Percentiles rank a stretch among this genome's conserved stretches.
Evolutionary conservation across 371 early-diverging fungal species (phyloP).

Genomic region (Apophysomyces variabilis): DNA sequence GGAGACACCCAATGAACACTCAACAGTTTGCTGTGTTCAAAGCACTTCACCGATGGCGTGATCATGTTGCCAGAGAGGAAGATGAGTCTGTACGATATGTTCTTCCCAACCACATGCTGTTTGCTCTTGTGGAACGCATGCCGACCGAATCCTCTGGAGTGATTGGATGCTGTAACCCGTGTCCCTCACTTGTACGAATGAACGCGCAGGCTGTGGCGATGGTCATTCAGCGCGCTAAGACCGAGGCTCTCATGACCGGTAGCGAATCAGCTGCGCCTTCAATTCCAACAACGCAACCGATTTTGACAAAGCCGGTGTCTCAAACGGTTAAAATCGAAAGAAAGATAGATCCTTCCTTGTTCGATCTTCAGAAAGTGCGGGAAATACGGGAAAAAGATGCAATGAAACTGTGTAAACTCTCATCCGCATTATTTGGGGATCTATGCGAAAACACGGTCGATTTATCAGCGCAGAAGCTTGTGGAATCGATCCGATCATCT

Average conservation of each 20-base stretch:
- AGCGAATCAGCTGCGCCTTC: conserved; percentile 29
- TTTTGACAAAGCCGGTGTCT: not conserved
- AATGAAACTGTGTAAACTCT: conserved; percentile 34
- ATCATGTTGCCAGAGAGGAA: conserved; percentile 86
- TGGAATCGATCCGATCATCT: conserved; percentile 32
- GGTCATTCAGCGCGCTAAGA: conserved; percentile 62
- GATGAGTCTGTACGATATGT: conserved; percentile 93
- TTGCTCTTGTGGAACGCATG: conserved; percentile 74
- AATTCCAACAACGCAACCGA: conserved; percentile 19
- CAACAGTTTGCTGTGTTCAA: conserved; percentile 81
- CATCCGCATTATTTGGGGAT: conserved; percentile 56
- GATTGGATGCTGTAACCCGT: conserved; percentile 80
- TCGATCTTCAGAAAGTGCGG: conserved; percentile 37
- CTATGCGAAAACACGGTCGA: conserved; percentile 18
- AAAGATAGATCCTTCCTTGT: conserved; percentile 40
- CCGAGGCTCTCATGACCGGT: conserved; percentile 29
- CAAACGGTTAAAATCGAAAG: conserved; percentile 12
- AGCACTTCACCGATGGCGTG: conserved; percentile 92
- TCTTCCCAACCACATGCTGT: conserved; percentile 89
- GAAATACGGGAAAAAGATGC: conserved; percentile 28
- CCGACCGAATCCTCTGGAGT: conserved; percentile 77
- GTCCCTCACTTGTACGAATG: conserved; percentile 85
- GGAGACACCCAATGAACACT: conserved; percentile 61
- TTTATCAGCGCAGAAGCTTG: conserved; percentile 35
- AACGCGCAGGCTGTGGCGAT: conserved; percentile 78